Evolutionary conservation across 2,329 filamentous ascomycete genomes (phyloP), one percentile per base, ranked within the genome.

Genomic region (Fusarium acutatum): DNA sequence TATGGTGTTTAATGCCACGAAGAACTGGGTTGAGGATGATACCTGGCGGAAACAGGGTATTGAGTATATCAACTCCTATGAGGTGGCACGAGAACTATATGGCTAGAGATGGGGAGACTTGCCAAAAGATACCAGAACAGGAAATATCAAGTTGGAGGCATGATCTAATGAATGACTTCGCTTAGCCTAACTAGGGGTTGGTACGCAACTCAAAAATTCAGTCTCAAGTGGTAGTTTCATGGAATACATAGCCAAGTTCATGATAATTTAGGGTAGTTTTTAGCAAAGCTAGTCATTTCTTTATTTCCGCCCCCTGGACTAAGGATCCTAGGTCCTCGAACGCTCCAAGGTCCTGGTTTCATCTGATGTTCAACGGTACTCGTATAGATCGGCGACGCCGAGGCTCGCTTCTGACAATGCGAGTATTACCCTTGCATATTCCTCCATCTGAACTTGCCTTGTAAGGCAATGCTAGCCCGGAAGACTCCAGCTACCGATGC

Each of bases 11-110:
- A 86, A 86, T 72, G 82, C 83, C 9, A 84, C 82, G 18, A 73
- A 76, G 26, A 83, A 81, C 35, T 84, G 82, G 77, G 78, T 87
- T 2, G 86, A 88, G 69, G 76, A 80, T 5, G 86, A 88, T 69
- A 86, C 81, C 2, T 88, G 82, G 78, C 81, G 86, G 41, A 83
- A 83, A 47, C 84, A 86, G 67, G 84, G 81, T 1, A 87, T 88
- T n/a, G 63, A 59, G 2, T 78, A 52, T 47, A 78, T 78, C 11
- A 78, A 78, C 24, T 75, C 64, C 14, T 74, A 73, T 37, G 74
- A 75, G 24, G 69, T 78, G 17, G 73, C 75, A 9, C 56, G 76
- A n/a, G 76, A 78, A n/a, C 12, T 78, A 5, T 78, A 77, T 43
- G 75, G 66, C 3, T 77, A 62, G 37, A 17, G 24, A 18, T 3